Base-by-base conservation (phyloP, 768 basidiomycete genomes). In the Podaxis pistillaris region DNA sequence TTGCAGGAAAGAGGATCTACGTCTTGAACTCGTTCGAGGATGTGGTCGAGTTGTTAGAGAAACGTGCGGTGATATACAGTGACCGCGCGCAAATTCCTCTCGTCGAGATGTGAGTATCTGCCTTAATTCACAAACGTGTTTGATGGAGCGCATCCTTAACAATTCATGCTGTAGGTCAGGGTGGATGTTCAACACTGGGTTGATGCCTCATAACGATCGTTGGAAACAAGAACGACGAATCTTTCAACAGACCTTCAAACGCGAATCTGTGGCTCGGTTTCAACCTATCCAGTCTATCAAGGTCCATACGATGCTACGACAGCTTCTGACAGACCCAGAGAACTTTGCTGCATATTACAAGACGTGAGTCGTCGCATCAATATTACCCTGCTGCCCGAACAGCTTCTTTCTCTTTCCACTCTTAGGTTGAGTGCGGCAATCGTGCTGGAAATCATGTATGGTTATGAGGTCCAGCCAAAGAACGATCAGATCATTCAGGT, bases 401-500 rank as follows among this genome's bases (percentile, higher is more conserved):
- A 46, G 44, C 44, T 41, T 15, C 4, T n/a, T 41, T 41, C 44
- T 46, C 15, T 7, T 26, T 8, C 4, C 15, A 6, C 7, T 19
- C 33, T 33, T 7, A 60, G 52, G 11, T 26, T 60, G 15, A 60
- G 59, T 24, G 59, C 59, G 11, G 50, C 59, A 8, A 30, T 60
- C 17, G n/a, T 60, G 26, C 28, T 53, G 12, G 40, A 60, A n/a
- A 62, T 74, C 17, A 70, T 74, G 22, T 80, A 79, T 57, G 79
- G 79, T 1, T 67, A 72, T 55, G 68, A 72, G 7, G 61, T 70
- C 4, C 44, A 56, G 6, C 64, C 70, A 3, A 68, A 63, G 49
- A 56, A 68, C 38, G 72, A 75, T 59, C 61, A 59, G 22, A 70
- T 69, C 28, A 65, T 70, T 2, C 15, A 65, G 1, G 38, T 73